These are phyloP conservation scores for Termitomyces sp. DNA, from an alignment of 768 basidiomycete species.

Conservation along the genomic window DNA sequence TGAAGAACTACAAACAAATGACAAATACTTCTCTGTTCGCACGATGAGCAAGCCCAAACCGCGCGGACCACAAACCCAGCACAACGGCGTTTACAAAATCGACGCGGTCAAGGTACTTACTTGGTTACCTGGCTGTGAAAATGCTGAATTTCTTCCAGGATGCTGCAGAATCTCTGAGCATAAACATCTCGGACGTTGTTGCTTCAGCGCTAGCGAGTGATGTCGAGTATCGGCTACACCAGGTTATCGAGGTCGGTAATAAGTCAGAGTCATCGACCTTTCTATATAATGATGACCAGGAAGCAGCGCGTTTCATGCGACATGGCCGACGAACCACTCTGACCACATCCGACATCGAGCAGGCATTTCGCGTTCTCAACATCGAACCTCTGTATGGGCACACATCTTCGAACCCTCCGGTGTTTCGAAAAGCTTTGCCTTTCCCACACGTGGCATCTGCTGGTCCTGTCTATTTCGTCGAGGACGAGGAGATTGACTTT, in stretches of 20 bases:
- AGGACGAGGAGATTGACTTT: slow-evolving; percentile 98
- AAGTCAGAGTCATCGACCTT: not conserved
- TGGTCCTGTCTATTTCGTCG: slow-evolving; percentile 86
- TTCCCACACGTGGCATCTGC: slow-evolving; percentile 49
- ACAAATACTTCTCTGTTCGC: slow-evolving; percentile 3
- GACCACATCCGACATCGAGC: slow-evolving; percentile 88
- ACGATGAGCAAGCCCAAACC: slow-evolving; percentile 47
- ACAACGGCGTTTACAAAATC: slow-evolving; percentile 62
- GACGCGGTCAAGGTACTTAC: slow-evolving; percentile 58
- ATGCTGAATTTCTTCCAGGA: slow-evolving; percentile 50
- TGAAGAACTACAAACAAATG: slow-evolving; percentile 1
- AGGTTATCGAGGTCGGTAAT: slow-evolving; percentile 79
- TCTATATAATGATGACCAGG: slow-evolving; percentile 43
- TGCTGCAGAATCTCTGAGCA: slow-evolving; percentile 83
- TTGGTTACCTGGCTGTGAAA: not conserved
- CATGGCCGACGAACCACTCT: slow-evolving; percentile 90
- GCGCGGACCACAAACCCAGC: slow-evolving; percentile 44
- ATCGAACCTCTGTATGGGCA: slow-evolving; percentile 95
- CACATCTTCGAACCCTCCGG: slow-evolving; percentile 59
- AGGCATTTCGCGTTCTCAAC: slow-evolving; percentile 90
- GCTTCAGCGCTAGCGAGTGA: slow-evolving; percentile 89
- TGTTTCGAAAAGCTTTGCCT: slow-evolving; percentile 60
- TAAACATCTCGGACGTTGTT: slow-evolving; percentile 77
- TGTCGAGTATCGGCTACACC: slow-evolving; percentile 94
- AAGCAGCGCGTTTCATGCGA: slow-evolving; percentile 96